phyloP scores from a whole-genome alignment of 306 rosid species.

The Medicago truncatula region DNA sequence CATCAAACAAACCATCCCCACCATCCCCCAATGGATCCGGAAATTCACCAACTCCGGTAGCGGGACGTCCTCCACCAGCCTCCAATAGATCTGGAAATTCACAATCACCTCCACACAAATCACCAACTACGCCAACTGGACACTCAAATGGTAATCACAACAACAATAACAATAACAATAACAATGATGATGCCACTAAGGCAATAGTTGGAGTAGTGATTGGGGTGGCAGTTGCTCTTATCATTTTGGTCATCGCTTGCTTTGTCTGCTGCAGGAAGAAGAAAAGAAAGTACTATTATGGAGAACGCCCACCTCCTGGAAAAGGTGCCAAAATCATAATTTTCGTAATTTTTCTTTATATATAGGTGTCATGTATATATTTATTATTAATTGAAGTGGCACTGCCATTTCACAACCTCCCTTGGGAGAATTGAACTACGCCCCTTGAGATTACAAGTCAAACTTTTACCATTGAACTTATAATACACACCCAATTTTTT shows the following conservation, averaged over 20 bases:
- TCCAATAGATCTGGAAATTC: neutral
- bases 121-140: neutral
- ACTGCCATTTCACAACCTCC: neutral
- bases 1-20: slow-evolving; percentile 34
- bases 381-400: neutral
- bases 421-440: neutral
- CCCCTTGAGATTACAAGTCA: neutral
- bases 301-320: slow-evolving; percentile 49
- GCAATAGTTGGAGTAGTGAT: slow-evolving; percentile 54
- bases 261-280: slow-evolving; percentile 55
- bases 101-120: slow-evolving; percentile 36
- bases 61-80: slow-evolving; percentile 18
- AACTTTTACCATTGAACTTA: neutral
- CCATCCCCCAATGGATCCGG: slow-evolving; percentile 25
- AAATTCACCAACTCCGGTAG: slow-evolving; percentile 22
- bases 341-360: neutral
- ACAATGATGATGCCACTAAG: neutral
- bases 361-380: neutral
- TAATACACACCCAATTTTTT: neutral
- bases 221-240: slow-evolving; percentile 51
- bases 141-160: neutral
- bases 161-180: neutral
- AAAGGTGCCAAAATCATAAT: slow-evolving; percentile 51
- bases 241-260: slow-evolving; percentile 47
- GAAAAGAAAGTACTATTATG: slow-evolving; percentile 62